Conservation (phyloP, 352 stramenopile genomes). For the Phytophthora sansomeana region DNA sequence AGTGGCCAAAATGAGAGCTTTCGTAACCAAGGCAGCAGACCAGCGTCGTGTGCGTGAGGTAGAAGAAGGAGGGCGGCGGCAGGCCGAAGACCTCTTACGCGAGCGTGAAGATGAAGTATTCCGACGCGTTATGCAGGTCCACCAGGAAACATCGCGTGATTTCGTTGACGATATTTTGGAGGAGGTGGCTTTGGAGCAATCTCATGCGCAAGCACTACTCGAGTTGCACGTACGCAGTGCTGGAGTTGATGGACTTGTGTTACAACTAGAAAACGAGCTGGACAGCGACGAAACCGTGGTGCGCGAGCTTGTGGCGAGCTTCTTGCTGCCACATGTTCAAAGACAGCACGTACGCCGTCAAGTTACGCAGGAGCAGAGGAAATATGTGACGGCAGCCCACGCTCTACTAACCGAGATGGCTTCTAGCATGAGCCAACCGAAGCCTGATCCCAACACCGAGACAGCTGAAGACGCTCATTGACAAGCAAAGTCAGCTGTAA, state of each 20-base stretch:
- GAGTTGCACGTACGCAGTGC: slow-evolving; percentile 65
- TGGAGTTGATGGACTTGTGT: slow-evolving; percentile 57
- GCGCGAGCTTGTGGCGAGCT: slow-evolving; percentile 82
- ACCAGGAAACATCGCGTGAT: slow-evolving; percentile 80
- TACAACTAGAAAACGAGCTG: slow-evolving; percentile 51
- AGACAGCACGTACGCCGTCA: slow-evolving; percentile 67
- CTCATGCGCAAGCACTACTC: slow-evolving; percentile 48
- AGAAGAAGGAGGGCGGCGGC: slow-evolving; percentile 85
- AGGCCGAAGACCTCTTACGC: slow-evolving; percentile 88
- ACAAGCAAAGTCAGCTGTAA: neutral
- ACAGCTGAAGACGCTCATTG: slow-evolving; percentile 10
- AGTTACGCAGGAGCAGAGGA: slow-evolving; percentile 65
- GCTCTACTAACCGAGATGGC: slow-evolving; percentile 60
- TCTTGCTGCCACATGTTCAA: slow-evolving; percentile 83
- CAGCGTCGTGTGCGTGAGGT: slow-evolving; percentile 81
- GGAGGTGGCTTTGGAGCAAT: slow-evolving; percentile 61
- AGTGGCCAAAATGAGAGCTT: slow-evolving; percentile 75
- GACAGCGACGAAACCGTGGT: slow-evolving; percentile 72
- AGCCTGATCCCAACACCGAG: neutral
- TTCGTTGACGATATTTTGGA: slow-evolving; percentile 76
- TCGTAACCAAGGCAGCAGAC: slow-evolving; percentile 76
- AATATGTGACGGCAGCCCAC: slow-evolving; percentile 74
- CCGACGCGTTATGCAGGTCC: slow-evolving; percentile 73
- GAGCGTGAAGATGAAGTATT: slow-evolving; percentile 88
- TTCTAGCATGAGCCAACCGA: slow-evolving; percentile 23